Conservation (phyloP, 2,329 filamentous ascomycete genomes). For the Alternaria sp. region DNA sequence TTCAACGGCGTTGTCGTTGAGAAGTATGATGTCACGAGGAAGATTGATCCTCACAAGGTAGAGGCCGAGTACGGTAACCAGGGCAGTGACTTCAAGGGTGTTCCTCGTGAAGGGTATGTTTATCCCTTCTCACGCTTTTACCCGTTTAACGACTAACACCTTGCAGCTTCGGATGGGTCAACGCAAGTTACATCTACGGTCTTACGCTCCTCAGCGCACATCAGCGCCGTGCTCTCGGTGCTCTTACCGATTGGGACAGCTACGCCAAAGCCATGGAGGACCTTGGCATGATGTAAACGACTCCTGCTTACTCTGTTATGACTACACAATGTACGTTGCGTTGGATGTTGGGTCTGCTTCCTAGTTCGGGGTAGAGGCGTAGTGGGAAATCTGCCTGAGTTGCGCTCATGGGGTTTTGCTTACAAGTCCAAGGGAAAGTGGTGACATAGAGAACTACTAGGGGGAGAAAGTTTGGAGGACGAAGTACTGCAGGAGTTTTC, state of each 20-base stretch:
- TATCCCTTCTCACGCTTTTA: not conserved
- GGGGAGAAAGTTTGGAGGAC: not conserved
- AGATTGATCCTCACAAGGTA: conserved; percentile 89
- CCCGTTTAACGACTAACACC: conserved; percentile 34
- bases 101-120: conserved; percentile 92
- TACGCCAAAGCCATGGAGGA: conserved; percentile 72
- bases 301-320: conserved; percentile 8
- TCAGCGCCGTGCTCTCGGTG: conserved; percentile 86
- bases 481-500: not conserved
- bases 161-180: conserved; percentile 94
- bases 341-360: conserved; percentile 8
- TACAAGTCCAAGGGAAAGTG: not conserved
- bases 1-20: conserved; percentile 98
- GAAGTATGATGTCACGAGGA: conserved; percentile 95
- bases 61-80: conserved; percentile 99
- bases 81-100: conserved; percentile 92
- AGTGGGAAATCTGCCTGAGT: not conserved
- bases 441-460: not conserved
- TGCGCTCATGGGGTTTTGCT: not conserved
- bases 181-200: conserved; percentile 95
- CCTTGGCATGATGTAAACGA: conserved; percentile 38
- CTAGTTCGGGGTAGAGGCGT: conserved; percentile 2
- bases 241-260: conserved; percentile 84
- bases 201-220: conserved; percentile 87
- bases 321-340: conserved; percentile 19